Percentiles rank a stretch among this genome's conserved stretches.
These are phyloP conservation scores for Brasenia schreberi DNA, from an alignment of 164 flowering plant species.

Conservation along the genomic window DNA sequence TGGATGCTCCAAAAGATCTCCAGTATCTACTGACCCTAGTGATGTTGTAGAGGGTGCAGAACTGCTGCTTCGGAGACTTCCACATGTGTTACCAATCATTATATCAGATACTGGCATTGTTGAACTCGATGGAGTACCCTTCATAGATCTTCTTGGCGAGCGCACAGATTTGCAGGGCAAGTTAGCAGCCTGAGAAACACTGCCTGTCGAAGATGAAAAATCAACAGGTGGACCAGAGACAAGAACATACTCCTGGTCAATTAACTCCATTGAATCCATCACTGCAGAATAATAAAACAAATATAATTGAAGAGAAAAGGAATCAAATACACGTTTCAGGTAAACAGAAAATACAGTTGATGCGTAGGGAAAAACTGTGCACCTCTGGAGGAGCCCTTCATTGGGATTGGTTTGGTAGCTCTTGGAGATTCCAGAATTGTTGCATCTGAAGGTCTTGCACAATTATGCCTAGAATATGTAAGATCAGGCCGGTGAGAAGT, in stretches of 20 bases:
- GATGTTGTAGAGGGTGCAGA: conserved; percentile 76
- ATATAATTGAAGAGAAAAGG: conserved; percentile 1
- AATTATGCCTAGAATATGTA: conserved; percentile 17
- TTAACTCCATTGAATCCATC: conserved; percentile 55
- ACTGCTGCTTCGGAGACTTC: conserved; percentile 50
- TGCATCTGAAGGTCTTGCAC: conserved; percentile 18
- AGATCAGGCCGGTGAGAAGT: conserved; percentile 18
- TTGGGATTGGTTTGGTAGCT: conserved; percentile 22
- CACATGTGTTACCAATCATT: conserved; percentile 12
- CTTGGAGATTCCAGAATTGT: conserved; percentile 19
- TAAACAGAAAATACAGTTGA: background rate
- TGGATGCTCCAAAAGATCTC: conserved; percentile 64
- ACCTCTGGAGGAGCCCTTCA: conserved; percentile 42
- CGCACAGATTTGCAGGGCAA: conserved; percentile 29
- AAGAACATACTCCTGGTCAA: conserved; percentile 88
- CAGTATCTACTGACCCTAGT: conserved; percentile 60
- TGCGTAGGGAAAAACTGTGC: background rate
- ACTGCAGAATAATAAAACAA: conserved; percentile 23
- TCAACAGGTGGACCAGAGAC: conserved; percentile 74
- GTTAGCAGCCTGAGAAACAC: conserved; percentile 33
- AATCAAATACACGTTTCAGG: conserved; percentile 1
- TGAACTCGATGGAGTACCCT: conserved; percentile 24
- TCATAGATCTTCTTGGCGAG: conserved; percentile 19
- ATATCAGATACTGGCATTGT: conserved; percentile 66
- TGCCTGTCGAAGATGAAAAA: conserved; percentile 36